Percentiles rank a stretch among this genome's conserved stretches.
Evolutionary conservation across 495 filamentous ascomycete species (phyloP).

Genomic region (Lepraria neglecta): DNA sequence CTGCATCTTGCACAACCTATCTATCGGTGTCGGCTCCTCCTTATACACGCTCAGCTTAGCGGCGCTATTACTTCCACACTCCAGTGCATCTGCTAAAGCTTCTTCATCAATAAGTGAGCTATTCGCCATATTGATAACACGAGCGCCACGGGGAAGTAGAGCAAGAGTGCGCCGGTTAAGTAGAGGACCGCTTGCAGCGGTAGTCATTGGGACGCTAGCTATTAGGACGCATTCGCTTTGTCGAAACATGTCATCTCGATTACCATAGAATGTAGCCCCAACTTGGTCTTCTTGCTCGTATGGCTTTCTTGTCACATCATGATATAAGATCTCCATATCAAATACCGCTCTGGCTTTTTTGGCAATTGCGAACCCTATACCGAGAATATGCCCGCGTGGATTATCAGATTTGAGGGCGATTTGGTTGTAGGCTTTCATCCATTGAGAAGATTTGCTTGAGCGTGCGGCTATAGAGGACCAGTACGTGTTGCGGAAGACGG

Average conservation of each 20-base stretch:
- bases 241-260: conserved; percentile 47
- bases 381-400: conserved; percentile 48
- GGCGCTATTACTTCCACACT: conserved; percentile 44
- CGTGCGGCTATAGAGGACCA: conserved; percentile 53
- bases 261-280: conserved; percentile 46
- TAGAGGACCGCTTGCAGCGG: conserved; percentile 53
- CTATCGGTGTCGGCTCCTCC: conserved; percentile 49
- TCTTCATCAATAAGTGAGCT: conserved; percentile 65
- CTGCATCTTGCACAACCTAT: conserved; percentile 42
- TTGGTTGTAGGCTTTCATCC: conserved; percentile 52
- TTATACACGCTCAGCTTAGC: conserved; percentile 66
- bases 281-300: conserved; percentile 29
- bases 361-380: conserved; percentile 60
- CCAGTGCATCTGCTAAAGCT: conserved; percentile 57
- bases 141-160: conserved; percentile 49
- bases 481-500: conserved; percentile 56
- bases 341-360: conserved; percentile 53
- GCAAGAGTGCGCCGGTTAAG: conserved; percentile 46
- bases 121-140: conserved; percentile 68
- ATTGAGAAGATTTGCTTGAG: conserved; percentile 35
- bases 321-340: conserved; percentile 63
- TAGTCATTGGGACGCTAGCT: conserved; percentile 34
- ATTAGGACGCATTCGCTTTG: conserved; percentile 60
- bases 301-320: conserved; percentile 56
- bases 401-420: conserved; percentile 53